Evolutionary conservation across 306 rosid genomes (phyloP), one percentile per base, ranked within the genome.

Genomic region (Rosa lucieae): DNA sequence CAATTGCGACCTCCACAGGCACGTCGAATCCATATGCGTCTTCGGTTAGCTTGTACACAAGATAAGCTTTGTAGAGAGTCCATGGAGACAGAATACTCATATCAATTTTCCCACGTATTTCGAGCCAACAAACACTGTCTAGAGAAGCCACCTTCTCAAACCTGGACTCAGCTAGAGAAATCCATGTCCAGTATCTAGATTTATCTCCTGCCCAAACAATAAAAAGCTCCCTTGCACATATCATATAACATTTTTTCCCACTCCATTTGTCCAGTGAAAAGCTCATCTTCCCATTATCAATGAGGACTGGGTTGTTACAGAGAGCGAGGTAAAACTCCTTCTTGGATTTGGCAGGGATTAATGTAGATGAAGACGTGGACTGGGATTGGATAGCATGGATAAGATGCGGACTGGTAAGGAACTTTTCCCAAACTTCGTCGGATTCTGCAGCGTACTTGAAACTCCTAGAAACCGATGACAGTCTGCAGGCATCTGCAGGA

Each of bases 201-300:
- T 86, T 74, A 4, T 88, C 85, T 53, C 81, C 89, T n/a, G 63
- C 10, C 95, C 97, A 89, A n/a, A 72, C 77, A 48, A 90, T 90
- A 8, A 0, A 13, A 63, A 92, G 90, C 23, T 48, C 42, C 61
- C 86, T 86, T 1, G 96, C 85, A 23, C 91, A 79, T 13, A 92
- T 77, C 97, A 90, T 88, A 82, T 72, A 92, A 52, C 97, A 89
- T 86, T 75, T 92, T 68, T 87, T 87, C 56, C 96, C 97, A 20
- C 63, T 79, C 56, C 13, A 12, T 72, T 86, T 90, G 11, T 92
- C 93, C 75, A 92, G 37, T 13, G 59, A 82, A 72, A 90, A 86
- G 85, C 93, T 86, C 59, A 53, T 53, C 21, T 17, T 53, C 59
- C 90, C 95, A 12, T 73, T 78, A 59, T 89, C 91, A 46, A 89